phyloP scores from a whole-genome alignment of 495 filamentous ascomycete species.

The Xylaria venustula region DNA sequence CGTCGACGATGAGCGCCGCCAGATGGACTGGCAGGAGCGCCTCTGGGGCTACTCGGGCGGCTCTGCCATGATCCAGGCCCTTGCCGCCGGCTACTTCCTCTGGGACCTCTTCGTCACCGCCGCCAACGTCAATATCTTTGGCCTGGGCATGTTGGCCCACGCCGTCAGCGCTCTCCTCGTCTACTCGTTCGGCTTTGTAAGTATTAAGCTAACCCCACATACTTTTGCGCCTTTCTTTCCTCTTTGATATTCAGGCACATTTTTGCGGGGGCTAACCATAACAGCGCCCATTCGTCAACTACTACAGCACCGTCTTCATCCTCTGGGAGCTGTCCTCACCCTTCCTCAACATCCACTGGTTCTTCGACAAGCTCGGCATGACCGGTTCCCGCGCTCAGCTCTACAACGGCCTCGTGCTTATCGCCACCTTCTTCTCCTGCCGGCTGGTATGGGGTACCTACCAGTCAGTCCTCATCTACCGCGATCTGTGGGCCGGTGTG shows the following conservation, averaged over 20 bases:
- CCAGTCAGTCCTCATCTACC: constrained; percentile 71
- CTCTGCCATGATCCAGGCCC: constrained; percentile 76
- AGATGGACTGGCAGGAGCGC: constrained; percentile 71
- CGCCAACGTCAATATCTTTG: constrained; percentile 74
- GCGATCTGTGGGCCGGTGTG: constrained; percentile 72
- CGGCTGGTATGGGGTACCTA: constrained; percentile 91
- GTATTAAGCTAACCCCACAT: constrained; percentile 37
- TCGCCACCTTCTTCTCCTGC: constrained; percentile 73
- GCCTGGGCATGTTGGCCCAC: constrained; percentile 85
- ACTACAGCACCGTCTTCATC: constrained; percentile 86
- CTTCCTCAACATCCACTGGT: constrained; percentile 98
- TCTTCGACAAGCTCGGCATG: constrained; percentile 95
- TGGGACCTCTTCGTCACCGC: constrained; percentile 84
- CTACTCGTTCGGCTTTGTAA: constrained; percentile 88
- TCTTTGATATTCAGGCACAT: background rate
- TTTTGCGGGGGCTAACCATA: background rate
- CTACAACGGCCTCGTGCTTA: constrained; percentile 30
- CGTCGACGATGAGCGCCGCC: constrained; percentile 68
- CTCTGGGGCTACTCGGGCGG: constrained; percentile 87
- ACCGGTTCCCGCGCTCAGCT: constrained; percentile 65
- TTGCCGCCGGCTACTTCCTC: constrained; percentile 92
- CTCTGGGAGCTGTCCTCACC: constrained; percentile 96
- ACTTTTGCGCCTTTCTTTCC: background rate
- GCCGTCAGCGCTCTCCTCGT: constrained; percentile 81
- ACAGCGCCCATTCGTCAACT: constrained; percentile 91